These are phyloP conservation scores for Phytophthora pini DNA, from an alignment of 352 stramenopile genomes.

Conservation along the genomic window DNA sequence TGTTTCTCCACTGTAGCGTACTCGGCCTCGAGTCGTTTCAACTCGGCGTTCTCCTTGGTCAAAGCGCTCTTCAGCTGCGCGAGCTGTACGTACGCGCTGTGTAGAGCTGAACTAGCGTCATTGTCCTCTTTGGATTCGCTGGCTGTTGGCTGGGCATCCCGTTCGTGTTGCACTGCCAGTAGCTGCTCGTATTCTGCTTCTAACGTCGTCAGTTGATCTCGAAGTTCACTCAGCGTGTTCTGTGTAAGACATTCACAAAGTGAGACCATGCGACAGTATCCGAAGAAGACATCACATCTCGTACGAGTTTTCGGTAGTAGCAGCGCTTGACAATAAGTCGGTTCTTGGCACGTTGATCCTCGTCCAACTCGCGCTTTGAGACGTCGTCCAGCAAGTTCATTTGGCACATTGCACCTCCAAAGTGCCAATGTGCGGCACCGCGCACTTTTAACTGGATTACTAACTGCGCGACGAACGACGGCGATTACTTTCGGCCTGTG, in stretches of 20 bases:
- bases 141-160: slow-evolving; percentile 35
- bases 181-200: slow-evolving; percentile 53
- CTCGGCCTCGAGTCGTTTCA: slow-evolving; percentile 49
- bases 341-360: slow-evolving; percentile 54
- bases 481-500: slow-evolving; percentile 23
- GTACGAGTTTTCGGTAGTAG: slow-evolving; percentile 80
- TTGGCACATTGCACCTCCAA: slow-evolving; percentile 26
- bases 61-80: slow-evolving; percentile 52
- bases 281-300: slow-evolving; percentile 1
- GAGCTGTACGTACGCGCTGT: slow-evolving; percentile 51
- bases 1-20: slow-evolving; percentile 56
- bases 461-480: slow-evolving; percentile 25
- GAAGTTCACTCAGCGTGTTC: slow-evolving; percentile 65
- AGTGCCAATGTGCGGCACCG: slow-evolving; percentile 20
- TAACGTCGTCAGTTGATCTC: slow-evolving; percentile 43
- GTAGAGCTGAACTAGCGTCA: slow-evolving; percentile 12
- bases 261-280: not conserved
- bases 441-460: slow-evolving; percentile 8
- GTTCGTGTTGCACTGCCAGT: slow-evolving; percentile 35
- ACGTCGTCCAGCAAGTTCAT: slow-evolving; percentile 16
- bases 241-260: slow-evolving; percentile 18
- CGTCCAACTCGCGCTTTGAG: slow-evolving; percentile 30
- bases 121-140: not conserved
- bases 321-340: slow-evolving; percentile 71
- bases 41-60: slow-evolving; percentile 54